phyloP scores from a whole-genome alignment of 139 green algal genomes.

The Chlamydomonas sphaeroides region DNA sequence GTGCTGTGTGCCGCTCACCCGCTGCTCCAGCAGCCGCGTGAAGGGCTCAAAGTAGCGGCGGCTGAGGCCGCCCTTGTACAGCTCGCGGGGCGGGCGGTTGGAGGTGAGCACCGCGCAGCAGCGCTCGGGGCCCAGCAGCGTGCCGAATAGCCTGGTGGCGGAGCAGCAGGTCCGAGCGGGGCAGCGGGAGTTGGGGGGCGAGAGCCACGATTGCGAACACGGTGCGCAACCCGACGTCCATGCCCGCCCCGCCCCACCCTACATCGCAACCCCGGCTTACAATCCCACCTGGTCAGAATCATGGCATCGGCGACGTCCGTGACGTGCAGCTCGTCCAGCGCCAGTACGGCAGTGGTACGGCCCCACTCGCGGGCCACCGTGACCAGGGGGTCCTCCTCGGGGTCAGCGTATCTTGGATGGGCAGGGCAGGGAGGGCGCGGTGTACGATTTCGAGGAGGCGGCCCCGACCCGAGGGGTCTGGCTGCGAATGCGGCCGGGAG shows the following conservation, averaged over 20 bases:
- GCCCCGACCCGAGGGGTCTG: too few species aligned
- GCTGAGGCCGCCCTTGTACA: constrained; percentile 92
- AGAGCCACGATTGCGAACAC: too few species aligned
- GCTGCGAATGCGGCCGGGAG: too few species aligned
- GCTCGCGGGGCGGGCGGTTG: constrained; percentile 65
- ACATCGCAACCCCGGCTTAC: too few species aligned
- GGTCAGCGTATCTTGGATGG: constrained; percentile 51
- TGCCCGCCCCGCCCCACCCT: too few species aligned
- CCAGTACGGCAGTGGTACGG: constrained; percentile 27
- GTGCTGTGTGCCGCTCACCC: too few species aligned
- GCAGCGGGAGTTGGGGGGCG: too few species aligned
- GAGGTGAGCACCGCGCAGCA: constrained; percentile 82
- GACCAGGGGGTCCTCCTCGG: constrained; percentile 74
- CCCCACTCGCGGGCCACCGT: constrained; percentile 73
- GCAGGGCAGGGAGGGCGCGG: too few species aligned
- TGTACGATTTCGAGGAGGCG: too few species aligned
- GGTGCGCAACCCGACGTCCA: too few species aligned
- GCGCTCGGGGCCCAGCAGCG: constrained; percentile 42
- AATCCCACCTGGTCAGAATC: constrained; percentile 67
- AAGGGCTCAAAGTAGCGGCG: constrained; percentile 92
- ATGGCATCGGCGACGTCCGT: constrained; percentile 93
- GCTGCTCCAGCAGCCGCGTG: constrained; percentile 76
- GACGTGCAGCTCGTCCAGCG: constrained; percentile 90
- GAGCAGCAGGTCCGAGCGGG: too few species aligned
- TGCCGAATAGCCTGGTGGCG: constrained; percentile 14